Base-by-base conservation (phyloP, 2,329 filamentous ascomycete genomes). In the Albifimbria verrucaria region DNA sequence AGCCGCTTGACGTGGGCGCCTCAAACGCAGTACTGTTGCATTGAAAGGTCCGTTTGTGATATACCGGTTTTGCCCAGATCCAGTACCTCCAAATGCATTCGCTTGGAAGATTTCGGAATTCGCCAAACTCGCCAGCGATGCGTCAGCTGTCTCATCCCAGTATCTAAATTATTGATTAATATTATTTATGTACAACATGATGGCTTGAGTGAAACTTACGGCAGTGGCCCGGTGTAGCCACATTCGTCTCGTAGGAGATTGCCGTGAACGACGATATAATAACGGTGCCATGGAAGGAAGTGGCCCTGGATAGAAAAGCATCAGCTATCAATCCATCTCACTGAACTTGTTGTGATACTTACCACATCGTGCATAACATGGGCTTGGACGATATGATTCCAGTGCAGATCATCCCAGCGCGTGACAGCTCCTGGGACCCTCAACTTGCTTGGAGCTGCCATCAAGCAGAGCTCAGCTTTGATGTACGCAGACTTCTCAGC, bases 231-330 rank as follows among this genome's bases (percentile, higher is more conserved):
- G 12, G 10, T 48, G 18, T 48, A 48, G 46, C 46, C 46, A 28
- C 46, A 48, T 21, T 48, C 46, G 25, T 48, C 25, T 11, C 46
- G 46, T 7, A 48, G 46, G 15, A 48, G 24, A 20, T 20, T 18
- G 2, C 46, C 46, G 25, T 48, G 46, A 4, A 48, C 20, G 12
- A 22, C 46, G 10, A 48, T 26, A 18, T 32, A 48, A 9, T 32
- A 48, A 18, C 46, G 46, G 25, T 48, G 46, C 46, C 46, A 48
- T 11, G 46, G 46, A 7, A 48, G 25, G 46, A 48, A 48, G 12
- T 48, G 46, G 22, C 46, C 46, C 46, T 48, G 17, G 15, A 36
- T 12, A 15, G 32, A 12, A 39, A 39, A 15, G 32, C 4, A n/a
- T 39, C 32, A 39, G 32, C 11, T 12, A 12, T 39, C 12, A 15